phyloP scores from a whole-genome alignment of 2,329 filamentous ascomycete species.

The Ophiostoma tasmaniense region DNA sequence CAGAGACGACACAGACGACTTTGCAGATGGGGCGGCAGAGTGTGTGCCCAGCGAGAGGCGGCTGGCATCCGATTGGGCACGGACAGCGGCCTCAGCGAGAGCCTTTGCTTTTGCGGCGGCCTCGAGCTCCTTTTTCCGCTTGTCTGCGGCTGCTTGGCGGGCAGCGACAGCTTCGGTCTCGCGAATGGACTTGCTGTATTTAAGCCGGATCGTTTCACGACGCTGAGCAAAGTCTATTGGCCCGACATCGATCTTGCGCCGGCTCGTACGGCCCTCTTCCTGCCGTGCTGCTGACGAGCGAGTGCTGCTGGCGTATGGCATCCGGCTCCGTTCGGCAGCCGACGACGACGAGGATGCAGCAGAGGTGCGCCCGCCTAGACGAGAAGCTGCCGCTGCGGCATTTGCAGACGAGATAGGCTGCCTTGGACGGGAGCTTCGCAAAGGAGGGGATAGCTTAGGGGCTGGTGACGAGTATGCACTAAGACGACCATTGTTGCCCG shows the following conservation, averaged over 20 bases:
- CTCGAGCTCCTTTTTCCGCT: conserved; percentile 43
- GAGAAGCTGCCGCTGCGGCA: neutral
- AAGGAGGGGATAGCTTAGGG: conserved; percentile 65
- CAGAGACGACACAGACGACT: conserved; percentile 14
- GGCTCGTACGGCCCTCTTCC: conserved; percentile 33
- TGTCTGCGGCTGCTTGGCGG: conserved; percentile 45
- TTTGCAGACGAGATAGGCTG: conserved; percentile 65
- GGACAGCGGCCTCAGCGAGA: conserved; percentile 29
- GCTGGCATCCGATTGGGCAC: conserved; percentile 25
- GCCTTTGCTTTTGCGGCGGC: conserved; percentile 37
- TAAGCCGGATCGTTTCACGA: conserved; percentile 72
- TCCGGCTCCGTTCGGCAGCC: conserved; percentile 8
- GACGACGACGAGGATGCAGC: conserved; percentile 15
- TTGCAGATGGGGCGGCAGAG: conserved; percentile 15
- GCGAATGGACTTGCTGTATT: conserved; percentile 75
- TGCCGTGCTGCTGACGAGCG: conserved; percentile 26
- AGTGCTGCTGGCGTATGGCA: conserved; percentile 18
- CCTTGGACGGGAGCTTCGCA: conserved; percentile 74
- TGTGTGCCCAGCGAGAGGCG: conserved; percentile 14
- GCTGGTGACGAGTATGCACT: conserved; percentile 62
- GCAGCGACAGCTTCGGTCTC: conserved; percentile 58
- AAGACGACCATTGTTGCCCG: conserved; percentile 51
- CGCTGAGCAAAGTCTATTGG: conserved; percentile 80
- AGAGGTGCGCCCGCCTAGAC: conserved; percentile 9
- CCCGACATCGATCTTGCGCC: conserved; percentile 54